Conservation (phyloP, 1,284 basidiomycete genomes). For the Irpex sp. region DNA sequence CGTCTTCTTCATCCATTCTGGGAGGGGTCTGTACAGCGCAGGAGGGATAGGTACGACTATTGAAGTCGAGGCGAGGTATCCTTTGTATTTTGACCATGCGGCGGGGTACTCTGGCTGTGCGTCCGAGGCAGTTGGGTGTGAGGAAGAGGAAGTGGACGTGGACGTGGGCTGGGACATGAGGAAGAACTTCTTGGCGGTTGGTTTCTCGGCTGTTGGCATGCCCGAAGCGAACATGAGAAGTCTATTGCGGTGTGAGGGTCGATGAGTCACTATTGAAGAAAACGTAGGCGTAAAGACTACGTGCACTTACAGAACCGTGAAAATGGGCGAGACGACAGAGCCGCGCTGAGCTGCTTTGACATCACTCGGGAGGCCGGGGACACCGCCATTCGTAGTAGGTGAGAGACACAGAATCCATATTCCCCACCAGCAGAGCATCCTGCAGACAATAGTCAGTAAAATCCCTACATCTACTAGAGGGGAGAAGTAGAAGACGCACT, state of each 20-base stretch:
- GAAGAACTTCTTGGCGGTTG: conserved; percentile 61
- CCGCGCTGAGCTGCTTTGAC: conserved; percentile 53
- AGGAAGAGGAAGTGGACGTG: conserved; percentile 4
- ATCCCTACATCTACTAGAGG: too few relatives aligned
- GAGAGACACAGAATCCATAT: conserved; percentile 62
- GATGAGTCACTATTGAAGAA: neutral
- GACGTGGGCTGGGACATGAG: conserved; percentile 46
- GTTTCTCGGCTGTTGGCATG: conserved; percentile 69
- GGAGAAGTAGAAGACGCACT: conserved; percentile 33
- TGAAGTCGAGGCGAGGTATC: conserved; percentile 53
- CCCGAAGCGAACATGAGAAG: conserved; percentile 67
- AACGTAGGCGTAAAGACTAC: neutral
- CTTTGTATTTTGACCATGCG: conserved; percentile 54
- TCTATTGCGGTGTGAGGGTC: conserved; percentile 24
- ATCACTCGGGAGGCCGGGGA: conserved; percentile 26
- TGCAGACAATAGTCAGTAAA: too few relatives aligned
- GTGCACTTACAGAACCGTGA: conserved; percentile 53
- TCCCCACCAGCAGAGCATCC: conserved; percentile 71
- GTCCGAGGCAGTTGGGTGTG: neutral
- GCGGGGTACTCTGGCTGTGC: conserved; percentile 9
- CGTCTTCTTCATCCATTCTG: conserved; percentile 49
- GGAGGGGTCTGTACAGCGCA: conserved; percentile 49
- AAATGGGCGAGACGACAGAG: conserved; percentile 55
- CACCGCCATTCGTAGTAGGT: conserved; percentile 43
- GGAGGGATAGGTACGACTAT: conserved; percentile 66